These are phyloP conservation scores for Leptodermis oblonga DNA, from an alignment of 257 asterid species.

Conservation along the genomic window DNA sequence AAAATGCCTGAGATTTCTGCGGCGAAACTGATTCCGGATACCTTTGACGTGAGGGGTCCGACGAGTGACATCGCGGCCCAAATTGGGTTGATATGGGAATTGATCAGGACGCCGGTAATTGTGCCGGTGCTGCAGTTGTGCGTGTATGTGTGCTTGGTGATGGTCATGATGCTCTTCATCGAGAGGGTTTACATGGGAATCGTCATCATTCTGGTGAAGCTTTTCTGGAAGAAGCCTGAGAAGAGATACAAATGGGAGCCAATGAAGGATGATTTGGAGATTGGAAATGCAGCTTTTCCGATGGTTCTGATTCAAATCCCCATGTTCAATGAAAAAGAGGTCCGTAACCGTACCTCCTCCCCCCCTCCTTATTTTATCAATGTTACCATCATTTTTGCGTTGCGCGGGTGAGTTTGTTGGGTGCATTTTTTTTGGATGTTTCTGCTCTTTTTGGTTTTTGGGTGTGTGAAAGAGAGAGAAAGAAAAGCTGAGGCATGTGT, in stretches of 20 bases:
- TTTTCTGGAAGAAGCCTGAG: conserved; percentile 82
- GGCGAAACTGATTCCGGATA: conserved; percentile 42
- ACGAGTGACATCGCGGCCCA: conserved; percentile 50
- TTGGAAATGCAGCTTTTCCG: conserved; percentile 51
- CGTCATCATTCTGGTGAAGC: conserved; percentile 68
- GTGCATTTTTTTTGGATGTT: not conserved
- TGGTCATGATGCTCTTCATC: conserved; percentile 84
- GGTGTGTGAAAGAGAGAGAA: conserved; percentile 5
- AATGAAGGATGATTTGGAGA: conserved; percentile 68
- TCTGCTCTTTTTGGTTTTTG: not conserved
- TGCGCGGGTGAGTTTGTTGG: not conserved
- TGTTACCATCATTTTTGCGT: not conserved
- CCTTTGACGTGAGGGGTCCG: conserved; percentile 48
- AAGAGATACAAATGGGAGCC: conserved; percentile 78
- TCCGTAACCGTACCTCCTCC: conserved; percentile 7
- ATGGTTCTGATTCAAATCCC: conserved; percentile 91
- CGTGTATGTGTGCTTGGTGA: conserved; percentile 66
- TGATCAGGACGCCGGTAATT: conserved; percentile 69
- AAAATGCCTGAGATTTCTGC: conserved; percentile 62
- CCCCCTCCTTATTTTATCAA: not conserved
- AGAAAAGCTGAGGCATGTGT: not conserved
- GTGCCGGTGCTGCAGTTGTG: conserved; percentile 60
- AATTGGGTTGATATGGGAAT: conserved; percentile 76
- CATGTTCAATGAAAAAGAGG: conserved; percentile 91
- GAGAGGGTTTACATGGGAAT: conserved; percentile 95